phyloP scores from a whole-genome alignment of 768 basidiomycete species.

The Gloeopeniophorella convolvens region DNA sequence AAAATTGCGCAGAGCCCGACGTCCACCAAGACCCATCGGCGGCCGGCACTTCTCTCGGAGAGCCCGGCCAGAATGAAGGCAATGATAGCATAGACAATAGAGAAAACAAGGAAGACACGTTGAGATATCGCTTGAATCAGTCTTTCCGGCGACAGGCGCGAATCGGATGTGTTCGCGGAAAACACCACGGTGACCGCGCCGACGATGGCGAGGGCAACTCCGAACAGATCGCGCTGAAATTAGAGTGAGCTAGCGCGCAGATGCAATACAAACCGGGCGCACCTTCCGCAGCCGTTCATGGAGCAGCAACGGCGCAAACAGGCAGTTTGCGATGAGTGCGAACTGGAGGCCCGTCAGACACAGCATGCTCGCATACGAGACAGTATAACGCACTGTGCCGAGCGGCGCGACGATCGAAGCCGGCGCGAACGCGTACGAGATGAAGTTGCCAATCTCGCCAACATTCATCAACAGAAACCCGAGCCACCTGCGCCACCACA shows the following conservation, averaged over 20 bases:
- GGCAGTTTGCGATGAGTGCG: slow-evolving; percentile 91
- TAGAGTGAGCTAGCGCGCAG: slow-evolving; percentile 5
- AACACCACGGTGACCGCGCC: slow-evolving; percentile 94
- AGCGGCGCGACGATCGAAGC: slow-evolving; percentile 92
- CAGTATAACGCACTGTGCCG: slow-evolving; percentile 65
- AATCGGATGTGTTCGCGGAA: slow-evolving; percentile 64
- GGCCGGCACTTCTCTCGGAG: slow-evolving; percentile 58
- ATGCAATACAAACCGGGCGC: slow-evolving; percentile 23
- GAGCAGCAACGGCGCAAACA: slow-evolving; percentile 84
- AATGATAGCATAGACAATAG: slow-evolving; percentile 51
- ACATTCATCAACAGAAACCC: slow-evolving; percentile 87
- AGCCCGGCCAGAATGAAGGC: slow-evolving; percentile 56
- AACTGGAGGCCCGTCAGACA: slow-evolving; percentile 41
- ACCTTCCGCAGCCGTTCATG: slow-evolving; percentile 78
- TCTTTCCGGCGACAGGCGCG: slow-evolving; percentile 58
- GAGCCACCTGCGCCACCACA: slow-evolving; percentile 57
- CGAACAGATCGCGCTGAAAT: slow-evolving; percentile 64
- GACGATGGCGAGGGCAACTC: slow-evolving; percentile 72
- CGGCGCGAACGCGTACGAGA: slow-evolving; percentile 84
- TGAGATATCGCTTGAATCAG: slow-evolving; percentile 66
- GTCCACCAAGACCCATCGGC: slow-evolving; percentile 72
- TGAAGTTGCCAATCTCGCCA: slow-evolving; percentile 87
- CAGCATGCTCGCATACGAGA: slow-evolving; percentile 29
- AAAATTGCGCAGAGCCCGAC: slow-evolving; percentile 83
- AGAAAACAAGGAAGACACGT: slow-evolving; percentile 69